A percentile compares a stretch with the other conserved stretches of the same genome.
These are phyloP conservation scores for Saccharomycopsis fermentans DNA, from an alignment of 805 yeast genomes.

Conservation along the genomic window DNA sequence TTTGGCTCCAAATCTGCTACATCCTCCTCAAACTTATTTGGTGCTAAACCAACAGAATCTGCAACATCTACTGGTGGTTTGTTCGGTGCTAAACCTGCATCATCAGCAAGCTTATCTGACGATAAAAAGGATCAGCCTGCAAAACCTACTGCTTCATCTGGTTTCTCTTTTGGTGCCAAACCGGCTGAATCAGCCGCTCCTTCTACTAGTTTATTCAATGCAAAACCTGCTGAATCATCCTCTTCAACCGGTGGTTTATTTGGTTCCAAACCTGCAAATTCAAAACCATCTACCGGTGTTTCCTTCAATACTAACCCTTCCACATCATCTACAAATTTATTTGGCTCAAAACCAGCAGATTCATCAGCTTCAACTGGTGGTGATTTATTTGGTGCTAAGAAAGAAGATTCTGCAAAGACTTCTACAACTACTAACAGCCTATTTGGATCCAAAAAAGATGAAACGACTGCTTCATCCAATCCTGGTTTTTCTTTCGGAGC, in stretches of 20 bases:
- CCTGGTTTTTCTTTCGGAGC: slow-evolving; percentile 19
- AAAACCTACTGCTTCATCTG: not conserved
- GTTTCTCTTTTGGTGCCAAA: slow-evolving; percentile 3
- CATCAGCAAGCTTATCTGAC: slow-evolving; percentile 4
- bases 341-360: slow-evolving; percentile 1
- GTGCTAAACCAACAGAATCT: slow-evolving; percentile 5
- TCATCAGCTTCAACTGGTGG: slow-evolving; percentile 19
- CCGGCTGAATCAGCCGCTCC: slow-evolving; percentile 3
- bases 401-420: slow-evolving; percentile 19
- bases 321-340: not conserved
- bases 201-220: slow-evolving; percentile 19
- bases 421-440: slow-evolving; percentile 7
- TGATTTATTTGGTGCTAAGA: slow-evolving; percentile 23
- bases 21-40: slow-evolving; percentile 10
- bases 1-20: slow-evolving; percentile 22
- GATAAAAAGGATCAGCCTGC: slow-evolving; percentile 12
- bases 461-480: slow-evolving; percentile 19
- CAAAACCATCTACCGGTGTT: slow-evolving; percentile 12
- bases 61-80: not conserved
- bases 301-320: slow-evolving; percentile 18
- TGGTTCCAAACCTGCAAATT: slow-evolving; percentile 4
- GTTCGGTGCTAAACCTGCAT: not conserved
- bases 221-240: slow-evolving; percentile 10
- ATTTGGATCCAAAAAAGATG: slow-evolving; percentile 24
- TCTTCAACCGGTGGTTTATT: slow-evolving; percentile 10